Conservation (phyloP, 495 filamentous ascomycete species). For the Cairneyella variabilis region DNA sequence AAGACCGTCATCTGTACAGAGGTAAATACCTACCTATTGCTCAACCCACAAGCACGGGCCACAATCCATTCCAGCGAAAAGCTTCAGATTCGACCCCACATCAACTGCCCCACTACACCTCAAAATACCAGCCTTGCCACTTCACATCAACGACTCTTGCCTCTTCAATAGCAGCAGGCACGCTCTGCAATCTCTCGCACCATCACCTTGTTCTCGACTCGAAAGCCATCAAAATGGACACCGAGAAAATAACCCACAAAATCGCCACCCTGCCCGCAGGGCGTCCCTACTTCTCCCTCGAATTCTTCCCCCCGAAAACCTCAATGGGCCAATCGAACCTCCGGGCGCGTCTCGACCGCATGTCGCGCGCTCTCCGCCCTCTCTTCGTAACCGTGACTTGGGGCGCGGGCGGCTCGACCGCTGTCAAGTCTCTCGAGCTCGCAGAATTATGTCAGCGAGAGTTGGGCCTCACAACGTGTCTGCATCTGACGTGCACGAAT, state of each 20-base stretch:
- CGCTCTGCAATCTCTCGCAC: neutral
- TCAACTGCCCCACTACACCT: neutral
- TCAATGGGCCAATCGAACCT: conserved; percentile 91
- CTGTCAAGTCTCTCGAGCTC: conserved; percentile 83
- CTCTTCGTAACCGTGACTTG: conserved; percentile 97
- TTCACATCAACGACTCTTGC: neutral
- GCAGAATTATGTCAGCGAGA: conserved; percentile 94
- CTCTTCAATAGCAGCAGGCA: too few species aligned
- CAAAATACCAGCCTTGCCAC: neutral
- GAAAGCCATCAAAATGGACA: conserved; percentile 34
- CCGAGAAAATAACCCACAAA: conserved; percentile 96
- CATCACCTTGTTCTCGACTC: too few species aligned
- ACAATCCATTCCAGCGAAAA: too few species aligned
- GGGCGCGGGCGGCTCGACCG: conserved; percentile 93
- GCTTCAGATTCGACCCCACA: too few species aligned
- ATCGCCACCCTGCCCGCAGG: conserved; percentile 83
- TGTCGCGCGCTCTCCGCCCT: conserved; percentile 84
- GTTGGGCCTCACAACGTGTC: conserved; percentile 86
- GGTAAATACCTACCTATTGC: too few species aligned
- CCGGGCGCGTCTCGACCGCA: conserved; percentile 87
- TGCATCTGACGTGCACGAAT: conserved; percentile 97
- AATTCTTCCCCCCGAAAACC: conserved; percentile 99
- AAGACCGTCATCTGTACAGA: too few species aligned
- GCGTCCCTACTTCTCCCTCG: conserved; percentile 87
- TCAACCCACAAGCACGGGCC: too few species aligned